Base-by-base conservation (phyloP, 78 protist species). In the Dictyostelium brefeldianum region DNA sequence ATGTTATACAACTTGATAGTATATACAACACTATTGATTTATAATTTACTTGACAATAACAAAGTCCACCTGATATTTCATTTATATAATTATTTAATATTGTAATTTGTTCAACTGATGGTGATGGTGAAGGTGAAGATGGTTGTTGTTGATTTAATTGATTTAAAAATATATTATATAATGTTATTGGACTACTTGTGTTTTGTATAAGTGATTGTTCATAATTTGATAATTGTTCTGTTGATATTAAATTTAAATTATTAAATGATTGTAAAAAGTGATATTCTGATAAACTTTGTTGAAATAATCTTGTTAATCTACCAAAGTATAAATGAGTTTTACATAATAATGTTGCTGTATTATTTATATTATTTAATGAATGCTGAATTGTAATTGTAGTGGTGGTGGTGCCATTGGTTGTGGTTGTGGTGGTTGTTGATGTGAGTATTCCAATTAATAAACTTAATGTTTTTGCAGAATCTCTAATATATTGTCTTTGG, bases 31-130 rank as follows among this genome's bases (percentile, higher is more conserved):
- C 22, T 27, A 87, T 27, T 47, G 93, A 74, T 87, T 50, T 46
- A n/a, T 12, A 48, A 50, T 47, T 59, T 17, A 59, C 27, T 18
- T 47, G 20, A 54, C 51, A 50, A 64, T 57, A 77, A 41, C 78
- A 87, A 77, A 87, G 14, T 47, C 48, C 84, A 77, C 93, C 93
- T 27, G 93, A 77, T 1, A 87, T 50, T 46, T 87, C 93, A 64
- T 87, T 74, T 14, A 87, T 22, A 36, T 75, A 25, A 54, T 78
- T 75, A 15, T 50, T 18, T 4, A 78, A 54, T 17, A 9, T 41
- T 41, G 15, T 54, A 14, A 54, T 65, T 59, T 50, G 50, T 65
- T 65, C 75, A 31, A 31, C 17, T 31, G 25, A 5, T 50, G 2
- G 25, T 75, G n/a, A n/a, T 51, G 54, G 31, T 62, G 65, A n/a